Conservation (phyloP, 495 filamentous ascomycete genomes). For the Aspergillus sclerotioniger region DNA sequence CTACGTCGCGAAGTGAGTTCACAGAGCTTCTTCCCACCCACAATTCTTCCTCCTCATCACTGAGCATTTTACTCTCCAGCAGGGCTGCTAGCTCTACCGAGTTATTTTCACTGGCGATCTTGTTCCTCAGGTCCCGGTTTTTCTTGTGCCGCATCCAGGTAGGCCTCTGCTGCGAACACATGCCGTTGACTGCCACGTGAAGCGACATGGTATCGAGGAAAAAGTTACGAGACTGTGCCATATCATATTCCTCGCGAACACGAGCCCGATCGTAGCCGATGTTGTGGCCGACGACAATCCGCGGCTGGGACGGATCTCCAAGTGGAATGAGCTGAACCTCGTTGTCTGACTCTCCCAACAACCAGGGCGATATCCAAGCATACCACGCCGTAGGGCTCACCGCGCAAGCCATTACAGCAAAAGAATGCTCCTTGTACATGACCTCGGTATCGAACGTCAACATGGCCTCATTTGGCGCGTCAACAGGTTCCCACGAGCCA, state of each 20-base stretch:
- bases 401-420: slow-evolving; percentile 95
- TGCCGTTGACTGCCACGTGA: slow-evolving; percentile 96
- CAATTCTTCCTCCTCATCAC: slow-evolving; percentile 85
- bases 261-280: slow-evolving; percentile 93
- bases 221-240: slow-evolving; percentile 76
- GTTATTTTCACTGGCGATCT: slow-evolving; percentile 67
- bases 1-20: slow-evolving; percentile 93
- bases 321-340: slow-evolving; percentile 81
- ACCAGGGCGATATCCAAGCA: slow-evolving; percentile 95
- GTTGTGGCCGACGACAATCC: slow-evolving; percentile 91
- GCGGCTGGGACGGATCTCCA: slow-evolving; percentile 64
- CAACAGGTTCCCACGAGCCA: slow-evolving; percentile 66
- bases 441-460: slow-evolving; percentile 96
- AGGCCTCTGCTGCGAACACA: slow-evolving; percentile 95
- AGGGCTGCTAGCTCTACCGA: slow-evolving; percentile 69
- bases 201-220: slow-evolving; percentile 99
- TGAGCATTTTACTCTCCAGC: slow-evolving; percentile 61
- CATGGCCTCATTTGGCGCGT: slow-evolving; percentile 74
- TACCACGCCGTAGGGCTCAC: slow-evolving; percentile 89
- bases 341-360: slow-evolving; percentile 76
- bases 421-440: slow-evolving; percentile 88
- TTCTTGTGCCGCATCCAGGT: slow-evolving; percentile 97
- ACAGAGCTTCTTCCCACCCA: slow-evolving; percentile 94
- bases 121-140: slow-evolving; percentile 77
- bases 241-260: slow-evolving; percentile 82